These are phyloP conservation scores for Caryopteris hybrid DNA, from an alignment of 305 asterid genomes.

Conservation along the genomic window DNA sequence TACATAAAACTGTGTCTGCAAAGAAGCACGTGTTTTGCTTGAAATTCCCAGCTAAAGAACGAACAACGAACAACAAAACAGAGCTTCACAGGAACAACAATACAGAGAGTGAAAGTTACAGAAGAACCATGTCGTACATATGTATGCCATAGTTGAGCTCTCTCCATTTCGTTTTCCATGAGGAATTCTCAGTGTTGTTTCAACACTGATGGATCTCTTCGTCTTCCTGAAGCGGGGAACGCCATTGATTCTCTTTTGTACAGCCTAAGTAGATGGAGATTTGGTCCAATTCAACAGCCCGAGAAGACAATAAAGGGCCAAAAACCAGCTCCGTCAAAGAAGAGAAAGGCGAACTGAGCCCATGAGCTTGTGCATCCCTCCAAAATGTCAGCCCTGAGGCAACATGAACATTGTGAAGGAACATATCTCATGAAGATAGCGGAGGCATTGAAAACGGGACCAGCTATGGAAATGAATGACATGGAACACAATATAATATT, in stretches of 20 bases:
- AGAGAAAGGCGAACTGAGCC: conserved; percentile 54
- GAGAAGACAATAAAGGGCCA: conserved; percentile 32
- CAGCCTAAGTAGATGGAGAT: not conserved
- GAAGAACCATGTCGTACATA: not conserved
- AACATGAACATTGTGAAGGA: not conserved
- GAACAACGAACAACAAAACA: not conserved
- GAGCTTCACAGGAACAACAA: not conserved
- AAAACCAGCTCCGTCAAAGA: conserved; percentile 75
- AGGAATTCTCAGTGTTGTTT: not conserved
- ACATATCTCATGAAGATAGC: too few relatives aligned
- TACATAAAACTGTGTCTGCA: not conserved
- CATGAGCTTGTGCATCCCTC: conserved; percentile 73
- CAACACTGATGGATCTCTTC: not conserved
- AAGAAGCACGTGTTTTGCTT: not conserved
- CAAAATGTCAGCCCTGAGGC: conserved; percentile 64
- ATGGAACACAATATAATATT: too few relatives aligned
- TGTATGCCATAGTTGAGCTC: not conserved
- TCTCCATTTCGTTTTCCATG: not conserved
- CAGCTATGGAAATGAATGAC: too few relatives aligned
- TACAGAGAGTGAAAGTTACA: not conserved
- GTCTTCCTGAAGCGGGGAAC: not conserved
- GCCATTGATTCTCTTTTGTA: not conserved
- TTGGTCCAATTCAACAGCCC: not conserved
- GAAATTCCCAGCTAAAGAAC: not conserved
- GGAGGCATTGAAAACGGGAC: too few relatives aligned